Evolutionary conservation across 2,329 filamentous ascomycete genomes (phyloP).

Genomic region (Colletotrichum falcatum): DNA sequence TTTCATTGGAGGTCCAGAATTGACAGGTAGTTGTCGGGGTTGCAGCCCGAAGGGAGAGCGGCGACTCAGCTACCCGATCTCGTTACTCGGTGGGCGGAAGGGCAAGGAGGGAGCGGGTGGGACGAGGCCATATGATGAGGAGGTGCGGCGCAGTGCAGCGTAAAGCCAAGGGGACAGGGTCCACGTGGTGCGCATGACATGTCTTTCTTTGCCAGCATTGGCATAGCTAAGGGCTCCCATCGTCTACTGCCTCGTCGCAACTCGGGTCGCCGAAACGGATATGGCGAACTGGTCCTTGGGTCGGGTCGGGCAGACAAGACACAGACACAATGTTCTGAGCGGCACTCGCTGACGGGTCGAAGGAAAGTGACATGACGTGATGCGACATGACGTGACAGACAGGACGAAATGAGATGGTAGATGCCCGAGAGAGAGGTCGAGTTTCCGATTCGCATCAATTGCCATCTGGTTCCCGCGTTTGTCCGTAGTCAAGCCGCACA

Average conservation of each 20-base stretch:
- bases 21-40: conserved; percentile 1
- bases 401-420: not conserved
- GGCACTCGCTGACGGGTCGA: not conserved
- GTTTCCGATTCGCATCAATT: conserved; percentile 5
- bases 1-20: conserved; percentile 2
- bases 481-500: conserved; percentile 23
- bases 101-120: conserved; percentile 32
- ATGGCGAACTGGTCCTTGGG: not conserved
- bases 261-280: not conserved
- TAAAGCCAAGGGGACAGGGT: conserved; percentile 35
- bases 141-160: conserved; percentile 21
- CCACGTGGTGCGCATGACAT: conserved; percentile 42
- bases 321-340: not conserved
- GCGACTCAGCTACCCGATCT: conserved; percentile 32
- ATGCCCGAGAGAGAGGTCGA: conserved; percentile 2
- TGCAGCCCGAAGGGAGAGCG: conserved; percentile 21
- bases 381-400: not conserved
- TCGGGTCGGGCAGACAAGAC: conserved; percentile 5
- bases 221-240: conserved; percentile 1
- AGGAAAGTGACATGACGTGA: not conserved
- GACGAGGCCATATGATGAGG: conserved; percentile 26
- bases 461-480: conserved; percentile 14
- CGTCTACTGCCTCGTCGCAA: not conserved
- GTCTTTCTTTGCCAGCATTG: conserved; percentile 25
- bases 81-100: conserved; percentile 35